These are phyloP conservation scores for Paraphoma chrysanthemicola DNA, from an alignment of 2,329 filamentous ascomycete species.

Conservation along the genomic window DNA sequence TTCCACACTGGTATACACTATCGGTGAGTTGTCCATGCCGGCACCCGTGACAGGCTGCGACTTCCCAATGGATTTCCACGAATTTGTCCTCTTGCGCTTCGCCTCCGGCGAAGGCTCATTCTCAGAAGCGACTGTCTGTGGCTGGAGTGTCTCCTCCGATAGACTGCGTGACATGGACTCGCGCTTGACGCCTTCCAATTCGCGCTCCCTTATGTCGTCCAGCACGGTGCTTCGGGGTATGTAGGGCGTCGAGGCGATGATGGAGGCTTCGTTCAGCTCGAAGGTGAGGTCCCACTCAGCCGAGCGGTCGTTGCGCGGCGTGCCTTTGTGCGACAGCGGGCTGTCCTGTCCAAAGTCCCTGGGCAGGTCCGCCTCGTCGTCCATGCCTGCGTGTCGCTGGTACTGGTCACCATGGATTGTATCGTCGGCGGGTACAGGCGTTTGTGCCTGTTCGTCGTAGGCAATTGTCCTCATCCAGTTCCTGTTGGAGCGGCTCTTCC, in stretches of 20 bases:
- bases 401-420: slow-evolving; percentile 13
- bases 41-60: slow-evolving; percentile 34
- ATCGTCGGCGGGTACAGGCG: slow-evolving; percentile 22
- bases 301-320: slow-evolving; percentile 26
- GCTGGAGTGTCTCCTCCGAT: slow-evolving; percentile 32
- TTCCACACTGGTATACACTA: slow-evolving; percentile 44
- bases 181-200: slow-evolving; percentile 48
- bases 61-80: slow-evolving; percentile 39
- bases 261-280: slow-evolving; percentile 54
- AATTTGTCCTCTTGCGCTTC: slow-evolving; percentile 33
- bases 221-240: slow-evolving; percentile 50
- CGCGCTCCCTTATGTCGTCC: slow-evolving; percentile 52
- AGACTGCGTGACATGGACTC: slow-evolving; percentile 39
- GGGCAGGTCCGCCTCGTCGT: slow-evolving; percentile 45
- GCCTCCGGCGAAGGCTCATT: slow-evolving; percentile 4
- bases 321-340: slow-evolving; percentile 49
- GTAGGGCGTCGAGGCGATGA: slow-evolving; percentile 58
- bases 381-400: slow-evolving; percentile 8
- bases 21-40: slow-evolving; percentile 39
- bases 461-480: slow-evolving; percentile 54
- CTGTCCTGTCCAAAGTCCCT: slow-evolving; percentile 52
- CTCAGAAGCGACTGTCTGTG: slow-evolving; percentile 17
- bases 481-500: slow-evolving; percentile 49
- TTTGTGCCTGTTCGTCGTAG: slow-evolving; percentile 25
- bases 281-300: slow-evolving; percentile 48